Evolutionary conservation across 2,329 filamentous ascomycete genomes (phyloP).

Genomic region (Scortechinia acanthostroma): DNA sequence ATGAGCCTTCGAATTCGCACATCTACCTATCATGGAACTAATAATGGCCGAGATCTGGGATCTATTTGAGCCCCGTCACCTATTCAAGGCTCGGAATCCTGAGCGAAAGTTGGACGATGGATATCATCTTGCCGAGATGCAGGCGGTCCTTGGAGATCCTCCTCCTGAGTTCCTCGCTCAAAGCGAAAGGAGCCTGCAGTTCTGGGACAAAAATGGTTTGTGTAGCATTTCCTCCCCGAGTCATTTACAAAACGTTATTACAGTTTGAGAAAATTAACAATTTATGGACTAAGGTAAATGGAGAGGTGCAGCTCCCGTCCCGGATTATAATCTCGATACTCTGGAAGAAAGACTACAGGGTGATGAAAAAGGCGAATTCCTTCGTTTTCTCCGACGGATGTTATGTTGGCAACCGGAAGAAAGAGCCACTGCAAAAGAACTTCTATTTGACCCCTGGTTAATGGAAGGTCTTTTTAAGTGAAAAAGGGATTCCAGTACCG

Average conservation of each 20-base stretch:
- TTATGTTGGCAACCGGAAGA: constrained; percentile 20
- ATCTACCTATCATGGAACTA: not conserved
- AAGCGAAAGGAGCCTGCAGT: constrained; percentile 12
- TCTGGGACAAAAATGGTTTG: constrained; percentile 9
- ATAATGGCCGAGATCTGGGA: constrained; percentile 19
- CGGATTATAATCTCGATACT: not conserved
- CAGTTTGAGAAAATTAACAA: not conserved
- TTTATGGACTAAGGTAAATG: not conserved
- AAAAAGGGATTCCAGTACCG: too few relatives aligned
- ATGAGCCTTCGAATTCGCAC: constrained; percentile 4
- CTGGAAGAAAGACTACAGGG: not conserved
- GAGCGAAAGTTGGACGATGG: constrained; percentile 11
- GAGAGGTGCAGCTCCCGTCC: not conserved
- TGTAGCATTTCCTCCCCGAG: not conserved
- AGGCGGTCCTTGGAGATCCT: constrained; percentile 25
- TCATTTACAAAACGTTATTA: not conserved
- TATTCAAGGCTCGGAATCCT: constrained; percentile 8
- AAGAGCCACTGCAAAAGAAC: constrained; percentile 18
- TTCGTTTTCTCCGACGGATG: constrained; percentile 12
- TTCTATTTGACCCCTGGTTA: constrained; percentile 18
- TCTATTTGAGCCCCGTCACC: constrained; percentile 17
- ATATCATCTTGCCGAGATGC: constrained; percentile 22
- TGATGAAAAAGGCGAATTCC: not conserved
- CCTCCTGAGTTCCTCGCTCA: constrained; percentile 19
- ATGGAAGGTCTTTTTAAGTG: constrained; percentile 2